Percentiles rank a stretch among this genome's conserved stretches.
Evolutionary conservation across 495 filamentous ascomycete species (phyloP).

Genomic region (Chaetomium tenue): DNA sequence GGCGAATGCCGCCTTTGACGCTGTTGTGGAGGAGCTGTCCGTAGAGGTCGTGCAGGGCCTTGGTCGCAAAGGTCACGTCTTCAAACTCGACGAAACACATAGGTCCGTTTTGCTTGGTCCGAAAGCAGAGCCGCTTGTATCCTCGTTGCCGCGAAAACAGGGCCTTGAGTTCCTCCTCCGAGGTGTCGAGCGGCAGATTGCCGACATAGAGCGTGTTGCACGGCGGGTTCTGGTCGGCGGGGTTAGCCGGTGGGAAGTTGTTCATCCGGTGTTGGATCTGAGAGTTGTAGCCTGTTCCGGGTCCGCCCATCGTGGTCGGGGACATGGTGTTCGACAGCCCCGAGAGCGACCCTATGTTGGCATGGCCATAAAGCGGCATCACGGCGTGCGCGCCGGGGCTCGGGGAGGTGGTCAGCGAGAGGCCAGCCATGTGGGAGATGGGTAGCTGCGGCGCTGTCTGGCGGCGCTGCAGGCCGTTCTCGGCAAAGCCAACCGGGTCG

Average conservation of each 20-base stretch:
- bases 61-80: conserved; percentile 89
- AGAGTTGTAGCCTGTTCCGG: conserved; percentile 46
- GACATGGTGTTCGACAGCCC: conserved; percentile 59
- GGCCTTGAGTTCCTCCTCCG: conserved; percentile 93
- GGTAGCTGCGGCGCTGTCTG: conserved; percentile 74
- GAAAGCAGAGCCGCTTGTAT: conserved; percentile 93
- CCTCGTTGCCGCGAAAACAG: conserved; percentile 93
- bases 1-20: conserved; percentile 93
- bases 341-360: conserved; percentile 42
- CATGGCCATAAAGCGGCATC: conserved; percentile 53
- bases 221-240: conserved; percentile 94
- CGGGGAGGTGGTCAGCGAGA: conserved; percentile 74
- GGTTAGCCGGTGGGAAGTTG: conserved; percentile 85
- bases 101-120: conserved; percentile 96
- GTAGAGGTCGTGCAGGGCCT: conserved; percentile 88
- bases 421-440: conserved; percentile 63
- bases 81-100: conserved; percentile 99
- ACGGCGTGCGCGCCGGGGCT: conserved; percentile 50
- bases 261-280: conserved; percentile 61
- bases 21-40: conserved; percentile 87
- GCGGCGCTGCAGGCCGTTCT: conserved; percentile 67
- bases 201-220: conserved; percentile 98
- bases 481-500: conserved; percentile 79
- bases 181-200: conserved; percentile 90
- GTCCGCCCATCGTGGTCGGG: conserved; percentile 52